Conservation (phyloP, 495 filamentous ascomycete genomes). For the Penicillium diatomitis region DNA sequence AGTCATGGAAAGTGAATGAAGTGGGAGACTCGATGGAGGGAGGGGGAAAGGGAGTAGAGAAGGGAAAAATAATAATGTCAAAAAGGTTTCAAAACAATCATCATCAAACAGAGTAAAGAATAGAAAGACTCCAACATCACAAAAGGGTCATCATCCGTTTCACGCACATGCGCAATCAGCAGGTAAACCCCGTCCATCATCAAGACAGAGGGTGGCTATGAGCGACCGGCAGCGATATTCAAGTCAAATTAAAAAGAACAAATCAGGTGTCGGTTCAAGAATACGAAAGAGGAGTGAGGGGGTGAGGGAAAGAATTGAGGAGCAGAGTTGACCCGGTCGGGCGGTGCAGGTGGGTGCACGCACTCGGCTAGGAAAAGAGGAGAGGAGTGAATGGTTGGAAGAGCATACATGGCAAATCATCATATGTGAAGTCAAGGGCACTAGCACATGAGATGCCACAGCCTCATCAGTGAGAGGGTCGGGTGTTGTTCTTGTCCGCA, state of each 20-base stretch:
- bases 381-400: no score
- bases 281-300: no score
- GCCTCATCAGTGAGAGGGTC: slow-evolving; percentile 2
- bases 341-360: no score
- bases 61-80: neutral
- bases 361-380: no score
- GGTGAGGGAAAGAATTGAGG: no score
- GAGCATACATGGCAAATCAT: no score
- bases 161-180: neutral
- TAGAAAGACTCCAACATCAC: neutral
- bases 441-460: no score
- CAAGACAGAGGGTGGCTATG: slow-evolving; percentile 8
- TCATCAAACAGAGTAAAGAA: neutral
- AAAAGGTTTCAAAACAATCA: neutral
- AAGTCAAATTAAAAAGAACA: neutral
- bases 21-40: neutral
- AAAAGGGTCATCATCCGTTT: slow-evolving; percentile 14
- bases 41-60: neutral
- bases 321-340: no score
- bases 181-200: slow-evolving; percentile 5
- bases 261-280: no score
- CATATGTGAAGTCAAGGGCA: no score
- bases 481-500: slow-evolving; percentile 6
- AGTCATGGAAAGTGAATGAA: neutral
- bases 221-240: neutral